Conservation (phyloP, 2,329 filamentous ascomycete genomes). For the Phialocephala sp. region DNA sequence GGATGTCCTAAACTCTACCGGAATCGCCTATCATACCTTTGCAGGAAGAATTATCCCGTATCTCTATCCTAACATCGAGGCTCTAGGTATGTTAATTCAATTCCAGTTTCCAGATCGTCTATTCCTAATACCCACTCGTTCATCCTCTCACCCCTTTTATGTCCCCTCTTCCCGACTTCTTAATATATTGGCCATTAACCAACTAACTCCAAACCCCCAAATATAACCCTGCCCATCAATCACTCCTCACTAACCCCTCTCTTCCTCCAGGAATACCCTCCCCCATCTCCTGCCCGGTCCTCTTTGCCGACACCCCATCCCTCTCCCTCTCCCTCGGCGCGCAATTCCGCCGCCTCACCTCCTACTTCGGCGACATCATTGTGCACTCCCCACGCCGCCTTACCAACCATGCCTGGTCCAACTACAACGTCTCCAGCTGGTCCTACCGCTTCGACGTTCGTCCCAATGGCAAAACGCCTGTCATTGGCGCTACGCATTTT, state of each 20-base stretch:
- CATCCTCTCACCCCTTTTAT: too few relatives aligned
- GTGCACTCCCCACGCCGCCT: slow-evolving; percentile 25
- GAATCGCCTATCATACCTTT: slow-evolving; percentile 1
- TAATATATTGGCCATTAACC: too few relatives aligned
- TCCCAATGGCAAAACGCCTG: slow-evolving; percentile 40
- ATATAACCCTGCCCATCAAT: too few relatives aligned
- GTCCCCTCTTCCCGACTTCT: too few relatives aligned
- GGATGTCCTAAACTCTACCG: slow-evolving; percentile 1
- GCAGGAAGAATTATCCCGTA: slow-evolving; percentile 44
- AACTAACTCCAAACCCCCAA: too few relatives aligned
- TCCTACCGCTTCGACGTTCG: slow-evolving; percentile 53
- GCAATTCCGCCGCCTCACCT: slow-evolving; percentile 22
- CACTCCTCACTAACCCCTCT: too few relatives aligned
- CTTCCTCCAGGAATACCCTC: slow-evolving; percentile 46
- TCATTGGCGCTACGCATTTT: slow-evolving; percentile 47
- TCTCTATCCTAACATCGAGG: slow-evolving; percentile 57
- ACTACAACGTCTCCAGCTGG: slow-evolving; percentile 35
- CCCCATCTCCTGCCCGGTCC: slow-evolving; percentile 25
- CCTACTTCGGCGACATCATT: slow-evolving; percentile 30
- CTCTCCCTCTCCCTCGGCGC: slow-evolving; percentile 44
- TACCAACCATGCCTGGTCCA: slow-evolving; percentile 24
- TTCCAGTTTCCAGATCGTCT: too few relatives aligned
- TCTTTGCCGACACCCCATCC: slow-evolving; percentile 31
- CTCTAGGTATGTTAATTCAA: slow-evolving; percentile 42
- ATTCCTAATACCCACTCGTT: too few relatives aligned